Evolutionary conservation across 306 rosid species (phyloP).

Genomic region (Quercus ilex): DNA sequence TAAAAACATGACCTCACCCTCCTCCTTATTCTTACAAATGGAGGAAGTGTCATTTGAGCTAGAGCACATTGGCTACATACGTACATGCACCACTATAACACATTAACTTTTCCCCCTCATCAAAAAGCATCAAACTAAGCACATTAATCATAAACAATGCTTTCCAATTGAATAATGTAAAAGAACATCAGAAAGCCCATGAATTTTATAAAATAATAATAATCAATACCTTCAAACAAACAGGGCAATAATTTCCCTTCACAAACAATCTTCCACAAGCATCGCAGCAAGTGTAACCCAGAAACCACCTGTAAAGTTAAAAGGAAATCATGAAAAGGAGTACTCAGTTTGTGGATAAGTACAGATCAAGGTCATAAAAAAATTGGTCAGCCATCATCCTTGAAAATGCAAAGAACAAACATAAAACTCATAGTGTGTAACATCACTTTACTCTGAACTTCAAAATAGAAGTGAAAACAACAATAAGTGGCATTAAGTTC

Average conservation of each 20-base stretch:
- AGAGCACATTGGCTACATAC: background rate
- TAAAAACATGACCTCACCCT: background rate
- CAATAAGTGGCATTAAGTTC: no score
- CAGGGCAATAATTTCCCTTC: constrained; percentile 98
- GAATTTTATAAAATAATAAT: background rate
- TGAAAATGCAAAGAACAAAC: no score
- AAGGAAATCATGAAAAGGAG: constrained; percentile 26
- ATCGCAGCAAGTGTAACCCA: constrained; percentile 96
- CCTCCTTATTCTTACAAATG: no score
- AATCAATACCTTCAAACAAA: constrained; percentile 81
- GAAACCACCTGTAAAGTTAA: constrained; percentile 74
- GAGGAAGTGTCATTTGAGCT: background rate
- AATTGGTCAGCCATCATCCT: no score
- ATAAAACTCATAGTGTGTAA: no score
- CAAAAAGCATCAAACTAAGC: background rate
- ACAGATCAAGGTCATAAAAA: no score
- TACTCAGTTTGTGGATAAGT: background rate
- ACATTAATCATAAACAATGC: background rate
- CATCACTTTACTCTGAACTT: no score
- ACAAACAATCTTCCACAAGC: constrained; percentile 98
- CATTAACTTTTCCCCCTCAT: background rate
- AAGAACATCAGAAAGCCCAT: background rate
- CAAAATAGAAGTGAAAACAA: no score
- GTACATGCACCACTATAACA: background rate
- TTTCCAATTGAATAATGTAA: background rate